Conservation (phyloP, 129 eudicot genomes). For the Flaveria linearis region DNA sequence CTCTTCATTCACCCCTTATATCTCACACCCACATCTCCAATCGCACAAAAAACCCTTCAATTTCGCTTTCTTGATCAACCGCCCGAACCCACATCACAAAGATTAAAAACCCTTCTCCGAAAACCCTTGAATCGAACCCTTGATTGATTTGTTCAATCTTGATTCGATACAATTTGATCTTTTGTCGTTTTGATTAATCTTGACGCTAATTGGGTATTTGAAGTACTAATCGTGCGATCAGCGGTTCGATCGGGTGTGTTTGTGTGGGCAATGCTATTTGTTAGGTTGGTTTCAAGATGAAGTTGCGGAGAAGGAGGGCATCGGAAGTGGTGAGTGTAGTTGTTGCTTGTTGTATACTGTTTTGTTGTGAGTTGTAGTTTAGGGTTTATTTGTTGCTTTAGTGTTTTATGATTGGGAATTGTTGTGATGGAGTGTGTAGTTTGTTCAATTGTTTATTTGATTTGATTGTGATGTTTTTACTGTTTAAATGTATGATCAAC, state of each 20-base stretch:
- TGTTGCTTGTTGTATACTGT: neutral
- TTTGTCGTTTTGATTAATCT: constrained; percentile 6
- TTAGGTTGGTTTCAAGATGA: constrained; percentile 57
- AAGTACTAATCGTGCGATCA: constrained; percentile 27
- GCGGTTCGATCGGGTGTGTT: constrained; percentile 39
- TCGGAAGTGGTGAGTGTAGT: constrained; percentile 79
- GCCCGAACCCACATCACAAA: neutral
- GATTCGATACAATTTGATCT: constrained; percentile 27
- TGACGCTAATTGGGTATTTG: constrained; percentile 17
- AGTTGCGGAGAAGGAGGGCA: constrained; percentile 80
- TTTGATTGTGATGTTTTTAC: neutral
- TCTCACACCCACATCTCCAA: neutral
- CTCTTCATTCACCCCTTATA: neutral
- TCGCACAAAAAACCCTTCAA: neutral
- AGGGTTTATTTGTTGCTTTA: constrained; percentile 37
- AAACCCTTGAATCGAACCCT: constrained; percentile 25
- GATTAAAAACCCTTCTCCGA: constrained; percentile 8
- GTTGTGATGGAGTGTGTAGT: neutral
- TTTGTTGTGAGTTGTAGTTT: constrained; percentile 20
- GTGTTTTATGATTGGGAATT: constrained; percentile 11
- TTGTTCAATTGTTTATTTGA: constrained; percentile 5
- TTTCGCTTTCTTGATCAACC: neutral
- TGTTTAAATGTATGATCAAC: neutral
- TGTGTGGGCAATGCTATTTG: constrained; percentile 44
- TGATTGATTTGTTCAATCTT: constrained; percentile 6